Percentiles rank a stretch among this genome's conserved stretches.
Evolutionary conservation across 371 early-diverging fungal species (phyloP).

Genomic region (Nematocida ironsii): DNA sequence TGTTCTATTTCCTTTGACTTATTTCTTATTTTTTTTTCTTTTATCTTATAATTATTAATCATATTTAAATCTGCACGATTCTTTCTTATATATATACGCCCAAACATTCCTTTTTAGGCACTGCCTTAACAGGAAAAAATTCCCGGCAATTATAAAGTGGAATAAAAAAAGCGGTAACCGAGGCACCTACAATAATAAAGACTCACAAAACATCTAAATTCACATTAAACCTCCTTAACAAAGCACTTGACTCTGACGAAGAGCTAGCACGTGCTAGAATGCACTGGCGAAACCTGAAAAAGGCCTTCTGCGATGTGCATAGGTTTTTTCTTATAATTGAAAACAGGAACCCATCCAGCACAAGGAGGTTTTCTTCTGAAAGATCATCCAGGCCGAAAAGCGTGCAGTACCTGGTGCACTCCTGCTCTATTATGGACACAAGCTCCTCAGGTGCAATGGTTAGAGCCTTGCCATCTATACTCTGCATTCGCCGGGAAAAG

Average conservation of each 20-base stretch:
- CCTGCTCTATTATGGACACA: neutral
- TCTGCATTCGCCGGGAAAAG: neutral
- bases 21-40: slow-evolving; percentile 1
- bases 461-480: neutral
- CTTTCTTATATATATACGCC: neutral
- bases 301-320: neutral
- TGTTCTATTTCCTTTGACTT: neutral
- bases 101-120: slow-evolving; percentile 3
- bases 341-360: slow-evolving; percentile 6
- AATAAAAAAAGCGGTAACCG: too few relatives aligned
- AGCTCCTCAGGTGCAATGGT: neutral
- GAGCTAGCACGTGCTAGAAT: neutral
- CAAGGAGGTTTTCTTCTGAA: neutral
- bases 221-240: neutral
- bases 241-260: neutral
- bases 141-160: neutral
- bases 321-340: neutral
- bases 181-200: too few relatives aligned
- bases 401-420: neutral
- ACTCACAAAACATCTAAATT: neutral
- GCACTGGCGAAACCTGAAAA: neutral
- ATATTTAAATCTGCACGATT: slow-evolving; percentile 1
- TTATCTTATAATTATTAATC: neutral
- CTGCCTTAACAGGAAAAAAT: neutral
- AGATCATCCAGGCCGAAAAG: neutral